A percentile compares a stretch with the other conserved stretches of the same genome.
Conservation (phyloP, 2,329 filamentous ascomycete species). For the Phoma sp. region DNA sequence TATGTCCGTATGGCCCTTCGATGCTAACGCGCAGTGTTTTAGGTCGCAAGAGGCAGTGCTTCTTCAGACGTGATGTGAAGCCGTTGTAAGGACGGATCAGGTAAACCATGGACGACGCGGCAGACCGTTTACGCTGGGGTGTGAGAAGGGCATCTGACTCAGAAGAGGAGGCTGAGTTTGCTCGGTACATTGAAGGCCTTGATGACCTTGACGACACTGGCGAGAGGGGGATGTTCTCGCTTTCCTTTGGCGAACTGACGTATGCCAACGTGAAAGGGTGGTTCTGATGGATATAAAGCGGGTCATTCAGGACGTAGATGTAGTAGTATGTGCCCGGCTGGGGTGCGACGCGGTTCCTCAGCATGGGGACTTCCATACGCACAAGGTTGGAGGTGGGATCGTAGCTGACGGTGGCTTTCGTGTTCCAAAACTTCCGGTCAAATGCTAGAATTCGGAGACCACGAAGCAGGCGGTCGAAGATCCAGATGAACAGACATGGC, state of each 20-base stretch:
- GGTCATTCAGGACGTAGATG: constrained; percentile 53
- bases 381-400: constrained; percentile 54
- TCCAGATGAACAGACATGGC: constrained; percentile 58
- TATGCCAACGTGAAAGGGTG: constrained; percentile 55
- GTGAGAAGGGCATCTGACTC: constrained; percentile 41
- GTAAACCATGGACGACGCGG: constrained; percentile 49
- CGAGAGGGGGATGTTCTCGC: constrained; percentile 17
- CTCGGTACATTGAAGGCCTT: constrained; percentile 9
- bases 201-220: constrained; percentile 11
- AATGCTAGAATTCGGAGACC: constrained; percentile 53
- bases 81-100: constrained; percentile 59
- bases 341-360: constrained; percentile 41
- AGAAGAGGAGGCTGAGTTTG: constrained; percentile 23
- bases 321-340: constrained; percentile 59
- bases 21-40: constrained; percentile 50
- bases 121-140: neutral
- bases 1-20: constrained; percentile 59
- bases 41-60: constrained; percentile 24
- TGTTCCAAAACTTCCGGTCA: constrained; percentile 47
- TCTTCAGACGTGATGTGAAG: constrained; percentile 55
- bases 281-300: constrained; percentile 54
- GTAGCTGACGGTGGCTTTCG: constrained; percentile 52
- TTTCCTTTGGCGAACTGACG: constrained; percentile 12
- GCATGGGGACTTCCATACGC: constrained; percentile 53
- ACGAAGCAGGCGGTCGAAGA: constrained; percentile 56